Evolutionary conservation across 108 stramenopile genomes (phyloP).

Genomic region (Skeletonema costatum): DNA sequence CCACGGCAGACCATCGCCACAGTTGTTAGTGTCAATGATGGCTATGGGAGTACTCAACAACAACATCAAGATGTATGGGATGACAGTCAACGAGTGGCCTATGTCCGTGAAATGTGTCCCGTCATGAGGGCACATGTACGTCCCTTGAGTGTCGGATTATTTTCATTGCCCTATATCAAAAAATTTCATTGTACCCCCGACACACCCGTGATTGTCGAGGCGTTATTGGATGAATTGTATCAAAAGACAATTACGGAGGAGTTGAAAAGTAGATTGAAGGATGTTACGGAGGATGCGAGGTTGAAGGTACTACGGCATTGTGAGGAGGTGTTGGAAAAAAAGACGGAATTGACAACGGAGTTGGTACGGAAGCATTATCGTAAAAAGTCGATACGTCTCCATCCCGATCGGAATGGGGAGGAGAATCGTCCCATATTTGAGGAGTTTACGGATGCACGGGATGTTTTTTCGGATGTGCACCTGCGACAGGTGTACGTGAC

Average conservation of each 20-base stretch:
- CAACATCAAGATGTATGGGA: background rate
- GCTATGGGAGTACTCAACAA: background rate
- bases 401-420: slow-evolving; percentile 49
- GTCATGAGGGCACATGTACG: slow-evolving; percentile 7
- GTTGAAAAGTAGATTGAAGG: slow-evolving; percentile 8
- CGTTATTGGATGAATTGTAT: slow-evolving; percentile 27
- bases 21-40: background rate
- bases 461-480: slow-evolving; percentile 13
- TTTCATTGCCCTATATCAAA: slow-evolving; percentile 22
- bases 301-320: slow-evolving; percentile 5
- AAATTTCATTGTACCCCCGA: slow-evolving; percentile 21
- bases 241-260: slow-evolving; percentile 15
- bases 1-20: background rate
- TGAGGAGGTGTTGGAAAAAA: slow-evolving; percentile 14
- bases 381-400: slow-evolving; percentile 25
- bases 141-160: background rate
- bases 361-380: slow-evolving; percentile 39
- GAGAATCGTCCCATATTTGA: slow-evolving; percentile 34
- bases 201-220: background rate
- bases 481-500: slow-evolving; percentile 22
- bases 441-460: slow-evolving; percentile 37
- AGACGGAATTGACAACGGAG: background rate
- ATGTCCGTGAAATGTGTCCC: slow-evolving; percentile 32
- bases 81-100: slow-evolving; percentile 17
- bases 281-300: slow-evolving; percentile 3